Conservation (phyloP, 2,329 filamentous ascomycete genomes). For the Fusarium hainanense region DNA sequence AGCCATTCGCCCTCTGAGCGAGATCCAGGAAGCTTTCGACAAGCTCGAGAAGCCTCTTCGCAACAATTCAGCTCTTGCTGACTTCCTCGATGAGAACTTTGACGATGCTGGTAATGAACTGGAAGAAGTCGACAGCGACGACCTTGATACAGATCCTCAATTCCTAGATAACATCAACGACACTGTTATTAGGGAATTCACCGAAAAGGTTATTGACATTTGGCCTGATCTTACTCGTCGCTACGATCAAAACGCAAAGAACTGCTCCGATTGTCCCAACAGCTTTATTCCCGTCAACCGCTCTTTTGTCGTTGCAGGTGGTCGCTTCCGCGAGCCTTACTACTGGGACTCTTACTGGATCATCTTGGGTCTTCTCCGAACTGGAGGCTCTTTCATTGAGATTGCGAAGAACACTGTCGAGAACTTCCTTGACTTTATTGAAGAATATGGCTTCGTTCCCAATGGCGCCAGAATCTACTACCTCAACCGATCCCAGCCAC, state of each 20-base stretch:
- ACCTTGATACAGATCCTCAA: conserved; percentile 65
- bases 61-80: conserved; percentile 71
- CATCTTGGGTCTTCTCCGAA: conserved; percentile 72
- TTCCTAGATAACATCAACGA: conserved; percentile 70
- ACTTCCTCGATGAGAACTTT: conserved; percentile 73
- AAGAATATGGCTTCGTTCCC: conserved; percentile 72
- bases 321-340: conserved; percentile 77
- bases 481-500: conserved; percentile 74
- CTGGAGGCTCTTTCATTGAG: conserved; percentile 69
- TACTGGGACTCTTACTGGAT: conserved; percentile 81
- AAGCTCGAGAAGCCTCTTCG: conserved; percentile 68
- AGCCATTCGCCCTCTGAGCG: conserved; percentile 66
- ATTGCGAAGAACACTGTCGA: conserved; percentile 76
- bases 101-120: conserved; percentile 72
- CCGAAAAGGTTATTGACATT: conserved; percentile 72
- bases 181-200: conserved; percentile 69
- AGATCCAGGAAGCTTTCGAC: conserved; percentile 71
- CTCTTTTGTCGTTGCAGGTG: conserved; percentile 76
- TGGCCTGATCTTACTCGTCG: conserved; percentile 75
- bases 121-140: conserved; percentile 60
- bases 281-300: conserved; percentile 75
- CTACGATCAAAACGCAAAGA: conserved; percentile 62
- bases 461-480: conserved; percentile 77
- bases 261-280: conserved; percentile 69
- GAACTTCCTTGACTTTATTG: conserved; percentile 75